Evolutionary conservation across 495 filamentous ascomycete species (phyloP).

Genomic region (Neurospora discreta): DNA sequence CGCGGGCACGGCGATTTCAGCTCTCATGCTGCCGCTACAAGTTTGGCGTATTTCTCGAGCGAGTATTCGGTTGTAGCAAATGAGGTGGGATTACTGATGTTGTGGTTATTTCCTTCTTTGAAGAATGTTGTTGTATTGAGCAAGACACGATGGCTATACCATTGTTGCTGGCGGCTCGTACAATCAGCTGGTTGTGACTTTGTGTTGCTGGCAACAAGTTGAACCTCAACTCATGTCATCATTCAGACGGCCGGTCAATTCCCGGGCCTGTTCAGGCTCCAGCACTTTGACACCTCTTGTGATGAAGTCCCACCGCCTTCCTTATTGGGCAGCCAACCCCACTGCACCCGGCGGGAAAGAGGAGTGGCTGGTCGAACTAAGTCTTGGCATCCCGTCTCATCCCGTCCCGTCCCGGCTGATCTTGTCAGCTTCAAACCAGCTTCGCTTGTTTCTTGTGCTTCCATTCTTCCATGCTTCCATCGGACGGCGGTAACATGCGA

Average conservation of each 20-base stretch:
- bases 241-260: neutral
- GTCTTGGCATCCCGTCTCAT: neutral
- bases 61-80: neutral
- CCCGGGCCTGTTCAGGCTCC: neutral
- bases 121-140: neutral
- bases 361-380: neutral
- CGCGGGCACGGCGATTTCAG: constrained; percentile 55
- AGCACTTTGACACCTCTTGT: neutral
- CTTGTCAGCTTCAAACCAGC: neutral
- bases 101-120: neutral
- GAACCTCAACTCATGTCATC: neutral
- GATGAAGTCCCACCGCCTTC: neutral
- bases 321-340: neutral
- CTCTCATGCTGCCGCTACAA: constrained; percentile 44
- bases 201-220: neutral
- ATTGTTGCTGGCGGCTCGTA: neutral
- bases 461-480: neutral
- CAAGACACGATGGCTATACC: neutral
- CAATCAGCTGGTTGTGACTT: neutral
- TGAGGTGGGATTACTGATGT: neutral
- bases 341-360: neutral
- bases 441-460: neutral
- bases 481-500: neutral
- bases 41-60: neutral
- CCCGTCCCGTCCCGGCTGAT: neutral